Conservation (phyloP, 1,139 yeast genomes). For the Waltiozyma sp. region DNA sequence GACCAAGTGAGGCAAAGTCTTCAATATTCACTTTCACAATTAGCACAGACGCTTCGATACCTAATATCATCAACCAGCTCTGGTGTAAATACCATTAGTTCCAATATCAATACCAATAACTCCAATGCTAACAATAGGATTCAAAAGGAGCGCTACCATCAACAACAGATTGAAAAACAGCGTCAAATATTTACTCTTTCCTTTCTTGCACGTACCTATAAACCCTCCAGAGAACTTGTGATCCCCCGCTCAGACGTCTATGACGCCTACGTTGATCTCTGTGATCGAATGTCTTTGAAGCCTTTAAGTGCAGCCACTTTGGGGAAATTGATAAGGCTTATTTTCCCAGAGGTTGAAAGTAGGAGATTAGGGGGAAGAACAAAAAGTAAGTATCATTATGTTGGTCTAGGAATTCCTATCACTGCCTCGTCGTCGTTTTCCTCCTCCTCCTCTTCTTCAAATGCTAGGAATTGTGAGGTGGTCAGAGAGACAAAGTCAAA, state of each 20-base stretch:
- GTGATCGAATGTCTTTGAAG: constrained; percentile 53
- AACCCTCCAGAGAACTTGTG: constrained; percentile 52
- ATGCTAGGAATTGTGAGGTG: too few species aligned
- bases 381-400: constrained; percentile 82
- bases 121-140: too few species aligned
- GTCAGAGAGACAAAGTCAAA: too few species aligned
- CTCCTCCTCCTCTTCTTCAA: constrained; percentile 15
- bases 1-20: too few species aligned
- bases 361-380: constrained; percentile 85
- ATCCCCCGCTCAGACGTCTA: constrained; percentile 79
- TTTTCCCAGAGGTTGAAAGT: constrained; percentile 68
- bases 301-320: constrained; percentile 83
- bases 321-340: constrained; percentile 68
- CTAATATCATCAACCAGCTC: too few species aligned
- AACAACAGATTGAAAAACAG: constrained; percentile 39
- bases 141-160: constrained; percentile 6
- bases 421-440: constrained; percentile 13
- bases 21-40: too few species aligned
- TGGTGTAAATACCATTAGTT: too few species aligned
- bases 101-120: too few species aligned
- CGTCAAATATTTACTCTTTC: constrained; percentile 75
- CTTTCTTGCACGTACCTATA: constrained; percentile 67
- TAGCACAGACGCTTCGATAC: too few species aligned
- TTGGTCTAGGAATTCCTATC: constrained; percentile 46
- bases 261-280: constrained; percentile 65